Evolutionary conservation across 345 rosid species (phyloP).

Genomic region (Mercurialis annua): DNA sequence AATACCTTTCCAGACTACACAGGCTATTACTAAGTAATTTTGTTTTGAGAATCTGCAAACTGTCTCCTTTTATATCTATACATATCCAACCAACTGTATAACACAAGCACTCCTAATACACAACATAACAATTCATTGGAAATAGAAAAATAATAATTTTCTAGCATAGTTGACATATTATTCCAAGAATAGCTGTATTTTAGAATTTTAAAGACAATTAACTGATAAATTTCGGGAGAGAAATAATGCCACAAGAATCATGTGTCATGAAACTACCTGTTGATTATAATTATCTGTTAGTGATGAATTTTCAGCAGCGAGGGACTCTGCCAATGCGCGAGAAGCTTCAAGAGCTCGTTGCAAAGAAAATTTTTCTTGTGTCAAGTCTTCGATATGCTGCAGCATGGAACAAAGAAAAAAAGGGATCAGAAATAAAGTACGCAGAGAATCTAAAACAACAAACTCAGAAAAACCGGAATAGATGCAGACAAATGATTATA

Average conservation of each 20-base stretch:
- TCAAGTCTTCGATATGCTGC: constrained; percentile 98
- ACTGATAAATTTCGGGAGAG: too few relatives aligned
- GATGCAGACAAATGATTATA: background rate
- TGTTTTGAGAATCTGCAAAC: too few relatives aligned
- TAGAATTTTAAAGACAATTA: too few relatives aligned
- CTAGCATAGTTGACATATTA: too few relatives aligned
- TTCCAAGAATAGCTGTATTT: too few relatives aligned
- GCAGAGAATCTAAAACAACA: background rate
- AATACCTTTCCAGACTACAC: too few relatives aligned
- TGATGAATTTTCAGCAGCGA: constrained; percentile 95
- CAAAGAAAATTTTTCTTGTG: constrained; percentile 90
- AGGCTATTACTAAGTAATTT: too few relatives aligned
- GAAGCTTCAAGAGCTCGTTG: constrained; percentile 98
- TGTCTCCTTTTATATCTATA: too few relatives aligned
- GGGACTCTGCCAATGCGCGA: constrained; percentile 78
- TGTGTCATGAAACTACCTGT: constrained; percentile 51
- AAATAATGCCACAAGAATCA: constrained; percentile 1
- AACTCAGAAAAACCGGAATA: background rate
- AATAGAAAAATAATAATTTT: too few relatives aligned
- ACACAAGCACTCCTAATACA: too few relatives aligned
- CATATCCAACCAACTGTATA: too few relatives aligned
- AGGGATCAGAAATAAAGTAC: background rate
- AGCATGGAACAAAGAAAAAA: constrained; percentile 9
- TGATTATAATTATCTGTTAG: constrained; percentile 88
- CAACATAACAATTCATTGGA: too few relatives aligned